Evolutionary conservation across 139 green algal genomes (phyloP).

Genomic region (Coelastrella sp.): DNA sequence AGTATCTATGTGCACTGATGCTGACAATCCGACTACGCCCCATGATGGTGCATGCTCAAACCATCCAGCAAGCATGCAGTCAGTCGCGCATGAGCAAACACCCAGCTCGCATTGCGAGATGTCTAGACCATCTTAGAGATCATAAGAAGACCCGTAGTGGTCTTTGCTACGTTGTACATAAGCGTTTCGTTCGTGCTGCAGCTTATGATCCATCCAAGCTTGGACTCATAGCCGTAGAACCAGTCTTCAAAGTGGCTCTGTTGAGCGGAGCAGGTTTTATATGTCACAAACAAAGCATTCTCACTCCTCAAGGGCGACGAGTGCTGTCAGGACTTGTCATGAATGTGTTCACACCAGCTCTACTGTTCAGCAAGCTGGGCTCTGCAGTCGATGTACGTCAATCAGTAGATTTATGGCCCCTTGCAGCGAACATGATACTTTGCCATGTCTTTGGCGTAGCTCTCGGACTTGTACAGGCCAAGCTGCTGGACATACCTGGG

Average conservation of each 20-base stretch:
- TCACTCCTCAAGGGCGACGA: not conserved
- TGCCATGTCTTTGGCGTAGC: constrained; percentile 6
- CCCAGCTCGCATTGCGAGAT: too few relatives aligned
- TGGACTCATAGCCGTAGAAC: constrained; percentile 12
- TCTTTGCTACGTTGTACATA: not conserved
- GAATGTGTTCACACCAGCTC: constrained; percentile 41
- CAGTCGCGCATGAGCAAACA: too few relatives aligned
- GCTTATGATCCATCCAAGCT: not conserved
- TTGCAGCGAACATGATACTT: constrained; percentile 40
- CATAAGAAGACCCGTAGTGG: too few relatives aligned
- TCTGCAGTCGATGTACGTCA: constrained; percentile 3
- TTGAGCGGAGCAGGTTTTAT: not conserved
- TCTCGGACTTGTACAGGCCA: not conserved
- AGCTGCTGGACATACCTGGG: not conserved
- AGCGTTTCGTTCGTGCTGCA: not conserved
- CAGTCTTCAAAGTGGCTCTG: constrained; percentile 39
- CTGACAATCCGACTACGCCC: too few relatives aligned
- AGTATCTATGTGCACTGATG: too few relatives aligned
- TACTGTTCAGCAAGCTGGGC: constrained; percentile 39
- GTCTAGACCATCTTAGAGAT: too few relatives aligned
- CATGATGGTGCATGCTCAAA: too few relatives aligned
- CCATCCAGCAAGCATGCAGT: too few relatives aligned
- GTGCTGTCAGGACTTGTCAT: constrained; percentile 31
- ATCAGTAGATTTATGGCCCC: constrained; percentile 32
- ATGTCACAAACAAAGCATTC: not conserved